These are phyloP conservation scores for Cyberlindnera samutprakarnensis DNA, from an alignment of 805 yeast genomes.

Conservation along the genomic window DNA sequence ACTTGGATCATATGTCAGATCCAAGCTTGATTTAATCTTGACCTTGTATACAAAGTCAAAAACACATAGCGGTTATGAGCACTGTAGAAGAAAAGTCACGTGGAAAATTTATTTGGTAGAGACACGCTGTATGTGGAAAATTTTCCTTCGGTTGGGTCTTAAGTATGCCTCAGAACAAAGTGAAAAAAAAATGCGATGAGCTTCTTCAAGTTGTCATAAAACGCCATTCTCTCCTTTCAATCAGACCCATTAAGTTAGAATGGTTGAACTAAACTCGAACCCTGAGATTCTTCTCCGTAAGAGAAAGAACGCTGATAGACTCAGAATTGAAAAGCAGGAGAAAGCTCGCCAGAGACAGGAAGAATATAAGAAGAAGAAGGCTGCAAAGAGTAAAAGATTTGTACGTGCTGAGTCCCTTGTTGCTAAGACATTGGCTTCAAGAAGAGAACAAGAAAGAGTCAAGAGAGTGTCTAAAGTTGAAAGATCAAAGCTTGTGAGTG, in stretches of 20 bases:
- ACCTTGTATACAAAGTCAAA: too few species aligned
- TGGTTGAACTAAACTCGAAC: conserved; percentile 47
- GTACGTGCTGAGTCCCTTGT: conserved; percentile 71
- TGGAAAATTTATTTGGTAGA: too few species aligned
- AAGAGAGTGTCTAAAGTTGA: conserved; percentile 54
- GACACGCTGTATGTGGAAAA: too few species aligned
- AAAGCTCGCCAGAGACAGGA: conserved; percentile 45
- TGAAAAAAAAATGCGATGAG: too few species aligned
- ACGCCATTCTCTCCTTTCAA: not conserved
- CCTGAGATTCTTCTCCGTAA: conserved; percentile 74
- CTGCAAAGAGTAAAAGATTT: conserved; percentile 42
- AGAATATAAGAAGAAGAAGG: conserved; percentile 36
- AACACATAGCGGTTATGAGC: too few species aligned
- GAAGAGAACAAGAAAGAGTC: conserved; percentile 62
- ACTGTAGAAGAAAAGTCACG: too few species aligned
- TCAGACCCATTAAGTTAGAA: not conserved
- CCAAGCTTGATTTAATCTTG: too few species aligned
- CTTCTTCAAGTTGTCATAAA: too few species aligned
- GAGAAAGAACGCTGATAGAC: conserved; percentile 71
- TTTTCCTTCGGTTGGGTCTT: too few species aligned
- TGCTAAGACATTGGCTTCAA: conserved; percentile 54
- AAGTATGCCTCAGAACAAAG: too few species aligned
- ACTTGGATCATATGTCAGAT: too few species aligned
- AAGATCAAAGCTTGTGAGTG: conserved; percentile 26
- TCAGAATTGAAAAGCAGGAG: conserved; percentile 68